A percentile compares a stretch with the other conserved stretches of the same genome.
Evolutionary conservation across 2,329 filamentous ascomycete genomes (phyloP).

Genomic region (Paramyrothecium sp.): DNA sequence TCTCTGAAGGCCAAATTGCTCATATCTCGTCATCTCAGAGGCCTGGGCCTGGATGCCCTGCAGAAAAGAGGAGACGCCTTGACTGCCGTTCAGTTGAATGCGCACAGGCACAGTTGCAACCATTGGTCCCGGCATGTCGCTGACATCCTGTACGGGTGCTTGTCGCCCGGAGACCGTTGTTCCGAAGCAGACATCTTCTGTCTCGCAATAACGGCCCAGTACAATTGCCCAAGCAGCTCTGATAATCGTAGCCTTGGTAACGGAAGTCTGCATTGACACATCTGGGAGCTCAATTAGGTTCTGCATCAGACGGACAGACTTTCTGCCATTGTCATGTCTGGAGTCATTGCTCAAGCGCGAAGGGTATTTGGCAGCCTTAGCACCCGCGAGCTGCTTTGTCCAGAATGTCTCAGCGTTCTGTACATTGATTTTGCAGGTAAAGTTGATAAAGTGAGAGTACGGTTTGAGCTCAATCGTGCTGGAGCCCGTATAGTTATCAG

Average conservation of each 20-base stretch:
- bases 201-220: background rate
- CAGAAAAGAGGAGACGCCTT: conserved; percentile 3
- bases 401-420: conserved; percentile 27
- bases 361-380: background rate
- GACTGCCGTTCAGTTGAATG: background rate
- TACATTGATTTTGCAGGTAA: conserved; percentile 30
- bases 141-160: background rate
- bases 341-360: background rate
- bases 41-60: conserved; percentile 9
- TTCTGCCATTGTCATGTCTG: background rate
- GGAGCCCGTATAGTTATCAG: conserved; percentile 5
- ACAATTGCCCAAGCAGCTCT: conserved; percentile 9
- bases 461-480: conserved; percentile 5
- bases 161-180: background rate
- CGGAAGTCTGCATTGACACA: background rate
- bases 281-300: background rate
- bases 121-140: background rate
- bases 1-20: conserved; percentile 14
- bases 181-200: background rate
- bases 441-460: conserved; percentile 41
- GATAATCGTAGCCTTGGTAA: conserved; percentile 16
- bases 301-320: background rate
- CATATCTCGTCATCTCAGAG: conserved; percentile 12
- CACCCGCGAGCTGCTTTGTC: conserved; percentile 32
- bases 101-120: background rate